Percentiles rank a stretch among this genome's conserved stretches.
phyloP scores from a whole-genome alignment of 164 flowering plant species.

The Magnolia officinalis region DNA sequence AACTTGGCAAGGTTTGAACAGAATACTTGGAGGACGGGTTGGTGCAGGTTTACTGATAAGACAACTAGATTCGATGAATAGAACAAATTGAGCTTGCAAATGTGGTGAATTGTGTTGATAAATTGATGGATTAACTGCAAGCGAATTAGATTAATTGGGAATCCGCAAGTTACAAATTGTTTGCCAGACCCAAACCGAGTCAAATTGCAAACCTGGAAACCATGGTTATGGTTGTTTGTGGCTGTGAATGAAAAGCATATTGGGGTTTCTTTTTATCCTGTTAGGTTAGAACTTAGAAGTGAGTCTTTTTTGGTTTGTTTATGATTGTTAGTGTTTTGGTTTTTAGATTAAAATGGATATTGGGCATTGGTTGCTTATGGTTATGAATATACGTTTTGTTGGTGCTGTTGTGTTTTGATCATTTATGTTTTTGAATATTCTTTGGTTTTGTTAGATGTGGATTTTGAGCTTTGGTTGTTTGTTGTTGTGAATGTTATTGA shows the following conservation, averaged over 20 bases:
- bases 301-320: not conserved
- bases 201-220: not conserved
- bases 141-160: not conserved
- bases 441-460: too few relatives aligned
- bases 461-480: too few relatives aligned
- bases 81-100: not conserved
- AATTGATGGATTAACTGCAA: too few relatives aligned
- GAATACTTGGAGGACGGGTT: not conserved
- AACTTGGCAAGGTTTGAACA: too few relatives aligned
- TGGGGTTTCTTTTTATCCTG: not conserved
- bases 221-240: not conserved
- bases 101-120: not conserved
- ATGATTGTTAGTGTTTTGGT: not conserved
- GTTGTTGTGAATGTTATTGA: too few relatives aligned
- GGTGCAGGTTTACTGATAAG: not conserved
- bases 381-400: too few relatives aligned
- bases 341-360: too few relatives aligned
- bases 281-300: too few relatives aligned
- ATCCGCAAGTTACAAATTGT: not conserved
- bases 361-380: too few relatives aligned
- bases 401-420: too few relatives aligned
- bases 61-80: not conserved
- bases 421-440: too few relatives aligned
- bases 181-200: not conserved
- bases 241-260: not conserved